Evolutionary conservation across 1,139 yeast genomes (phyloP), one percentile per base, ranked within the genome.

Genomic region (Debaryomyces udenii): DNA sequence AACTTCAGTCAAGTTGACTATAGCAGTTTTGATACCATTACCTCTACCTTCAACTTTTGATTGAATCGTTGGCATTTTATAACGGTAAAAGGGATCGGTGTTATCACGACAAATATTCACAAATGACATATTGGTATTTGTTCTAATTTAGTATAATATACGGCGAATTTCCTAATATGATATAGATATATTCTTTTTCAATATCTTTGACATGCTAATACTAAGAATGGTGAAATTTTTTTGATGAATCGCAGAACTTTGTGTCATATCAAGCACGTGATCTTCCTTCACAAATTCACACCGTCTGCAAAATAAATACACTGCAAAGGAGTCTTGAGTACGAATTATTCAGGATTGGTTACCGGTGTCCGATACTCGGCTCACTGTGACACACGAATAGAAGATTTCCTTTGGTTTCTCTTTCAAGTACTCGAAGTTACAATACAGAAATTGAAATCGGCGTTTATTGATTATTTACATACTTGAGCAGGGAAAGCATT

Each of bases 41-140:
- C 99, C 99, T 66, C 96, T 81, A 66, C 99, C 99, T 73, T 93
- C 99, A 53, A 90, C 90, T 79, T 94, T 93, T 52, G 97, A 89
- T 72, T 88, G 94, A 68, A 93, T 83, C 37, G 94, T 85, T 62
- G 99, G 99, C 99, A 93, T 93, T 76, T 93, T 93, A 71, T 93
- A 93, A 74, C 99, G 96, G 81, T 94, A 93, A 68, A 93, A 93
- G 40, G 98, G 97, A 74, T 93, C 99, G 62, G 87, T 84, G 75
- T 93, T 93, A 62, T 90, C 97, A 76, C 99, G 90, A 69, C 96
- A 86, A 59, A 93, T 93, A 69, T 93, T 91, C 62, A 91, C 86
- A 59, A 83, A 76, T 47, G 96, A 86, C 97, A 89, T 89, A 43
- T 49, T 64, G 60, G 31, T 13, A n/a, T 11, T 2, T 20, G 22